Conservation (phyloP, 768 basidiomycete species). For the Termitomyces sp. region DNA sequence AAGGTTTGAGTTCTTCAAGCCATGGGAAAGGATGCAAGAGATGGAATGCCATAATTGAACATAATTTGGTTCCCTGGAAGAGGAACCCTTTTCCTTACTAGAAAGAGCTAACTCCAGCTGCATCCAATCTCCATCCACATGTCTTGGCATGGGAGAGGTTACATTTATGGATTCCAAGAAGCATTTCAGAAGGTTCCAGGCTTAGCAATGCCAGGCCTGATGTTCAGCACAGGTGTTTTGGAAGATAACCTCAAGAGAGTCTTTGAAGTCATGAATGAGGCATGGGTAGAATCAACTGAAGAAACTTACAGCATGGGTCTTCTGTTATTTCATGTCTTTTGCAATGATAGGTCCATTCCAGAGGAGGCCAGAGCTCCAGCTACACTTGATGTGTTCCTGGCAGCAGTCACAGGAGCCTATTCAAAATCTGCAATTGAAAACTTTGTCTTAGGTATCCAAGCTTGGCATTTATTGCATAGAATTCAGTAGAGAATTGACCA, state of each 20-base stretch:
- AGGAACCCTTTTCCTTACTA: too few relatives aligned
- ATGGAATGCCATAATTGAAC: too few relatives aligned
- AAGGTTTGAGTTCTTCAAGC: too few relatives aligned
- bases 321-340: conserved; percentile 35
- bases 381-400: conserved; percentile 19
- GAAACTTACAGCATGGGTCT: conserved; percentile 37
- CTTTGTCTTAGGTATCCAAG: conserved; percentile 34
- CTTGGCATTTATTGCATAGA: conserved; percentile 47
- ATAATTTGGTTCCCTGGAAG: too few relatives aligned
- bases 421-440: conserved; percentile 31
- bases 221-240: too few relatives aligned
- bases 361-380: conserved; percentile 31
- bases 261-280: conserved; percentile 17
- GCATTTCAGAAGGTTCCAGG: too few relatives aligned
- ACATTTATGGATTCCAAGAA: too few relatives aligned
- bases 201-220: too few relatives aligned
- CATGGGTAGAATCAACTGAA: conserved; percentile 28
- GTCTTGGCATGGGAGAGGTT: too few relatives aligned
- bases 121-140: too few relatives aligned
- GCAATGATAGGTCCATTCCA: conserved; percentile 26
- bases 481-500: conserved; percentile 26
- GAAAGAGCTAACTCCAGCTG: too few relatives aligned
- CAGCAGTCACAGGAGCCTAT: conserved; percentile 28
- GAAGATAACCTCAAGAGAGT: conserved; percentile 22
- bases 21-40: too few relatives aligned